Percentiles rank a stretch among this genome's conserved stretches.
Conservation (phyloP, 2,329 filamentous ascomycete genomes). For the Tolypocladium tropicale region DNA sequence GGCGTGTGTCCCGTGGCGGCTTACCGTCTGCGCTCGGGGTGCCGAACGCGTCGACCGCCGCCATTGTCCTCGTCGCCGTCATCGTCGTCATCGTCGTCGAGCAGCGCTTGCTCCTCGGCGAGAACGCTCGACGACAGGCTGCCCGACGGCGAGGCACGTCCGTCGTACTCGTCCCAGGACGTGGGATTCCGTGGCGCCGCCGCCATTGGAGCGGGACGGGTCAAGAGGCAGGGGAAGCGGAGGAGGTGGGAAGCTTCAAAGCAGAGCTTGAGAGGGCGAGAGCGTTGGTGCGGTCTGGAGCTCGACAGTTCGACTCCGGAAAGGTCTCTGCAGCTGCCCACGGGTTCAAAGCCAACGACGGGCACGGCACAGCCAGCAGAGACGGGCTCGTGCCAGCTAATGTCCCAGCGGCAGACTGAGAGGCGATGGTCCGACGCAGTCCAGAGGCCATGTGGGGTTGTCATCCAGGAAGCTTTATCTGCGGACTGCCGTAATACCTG, state of each 20-base stretch:
- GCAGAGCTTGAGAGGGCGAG: background rate
- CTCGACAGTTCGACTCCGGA: too few species aligned
- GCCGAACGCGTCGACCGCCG: constrained; percentile 10
- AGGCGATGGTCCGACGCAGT: background rate
- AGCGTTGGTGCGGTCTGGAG: too few species aligned
- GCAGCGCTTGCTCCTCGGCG: constrained; percentile 34
- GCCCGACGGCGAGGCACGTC: constrained; percentile 28
- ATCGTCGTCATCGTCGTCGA: constrained; percentile 27
- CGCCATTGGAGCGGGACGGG: constrained; percentile 12
- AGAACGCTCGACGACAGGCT: constrained; percentile 32
- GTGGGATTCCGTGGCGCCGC: constrained; percentile 24
- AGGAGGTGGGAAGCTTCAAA: background rate
- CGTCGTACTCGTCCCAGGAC: constrained; percentile 37
- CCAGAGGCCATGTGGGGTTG: background rate
- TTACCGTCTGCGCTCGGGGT: constrained; percentile 20
- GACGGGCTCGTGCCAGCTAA: background rate
- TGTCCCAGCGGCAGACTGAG: background rate
- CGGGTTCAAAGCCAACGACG: background rate
- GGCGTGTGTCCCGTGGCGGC: too few species aligned
- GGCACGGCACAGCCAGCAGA: background rate
- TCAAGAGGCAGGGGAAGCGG: background rate
- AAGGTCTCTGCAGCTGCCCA: background rate
- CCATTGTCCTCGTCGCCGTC: constrained; percentile 16
- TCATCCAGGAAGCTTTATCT: background rate
- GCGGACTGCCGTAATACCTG: too few species aligned